Base-by-base conservation (phyloP, 495 filamentous ascomycete species). In the Polyplosphaeria fusca region DNA sequence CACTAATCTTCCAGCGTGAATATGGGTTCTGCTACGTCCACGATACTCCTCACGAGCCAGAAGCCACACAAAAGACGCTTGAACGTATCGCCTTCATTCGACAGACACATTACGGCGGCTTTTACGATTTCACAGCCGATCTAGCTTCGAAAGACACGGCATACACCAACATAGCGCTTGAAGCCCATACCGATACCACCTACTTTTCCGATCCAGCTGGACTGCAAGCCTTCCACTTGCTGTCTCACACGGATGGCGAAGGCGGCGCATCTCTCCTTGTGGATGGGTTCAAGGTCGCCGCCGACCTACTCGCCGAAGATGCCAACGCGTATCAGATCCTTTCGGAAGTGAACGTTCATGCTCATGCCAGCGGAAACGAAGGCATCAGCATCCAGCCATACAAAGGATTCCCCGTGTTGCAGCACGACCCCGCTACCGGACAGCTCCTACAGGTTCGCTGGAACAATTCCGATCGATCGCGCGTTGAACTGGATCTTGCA, bases 91-190 rank as follows among this genome's bases (percentile, higher is more conserved):
- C 87, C 7, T 88, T 88, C 59, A 89, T 96, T 63, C 79, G 88
- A 11, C 69, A 82, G 35, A 97, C 92, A 0, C 92, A 97, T 67
- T 97, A 96, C 67, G 92, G 86, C 58, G 90, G 87, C 23, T 96
- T 96, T 73, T 97, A 91, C 78, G 89, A 95, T 70, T 96, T 97
- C 70, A 91, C 86, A 0, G 83, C 91, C 26, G 88, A 96, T 68
- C 79, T 96, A 16, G 82, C 87, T 20, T 86, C 80, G 66, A 91
- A 89, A 67, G 92, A 97, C 66, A 95, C 86, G 4, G 92, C 92
- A n/a, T 97, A 96, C 70, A 96, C 91, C 13, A 85, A 79, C 53
- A 74, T 91, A 47, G 79, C 81, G 5, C 76, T 97, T 0, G 77
- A 77, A 22, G 82, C 84, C 5, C 92, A 97, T 67, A 96, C 92